Evolutionary conservation across 1,284 basidiomycete genomes (phyloP), one percentile per base, ranked within the genome.

Genomic region (Ustilago vetiveriae): DNA sequence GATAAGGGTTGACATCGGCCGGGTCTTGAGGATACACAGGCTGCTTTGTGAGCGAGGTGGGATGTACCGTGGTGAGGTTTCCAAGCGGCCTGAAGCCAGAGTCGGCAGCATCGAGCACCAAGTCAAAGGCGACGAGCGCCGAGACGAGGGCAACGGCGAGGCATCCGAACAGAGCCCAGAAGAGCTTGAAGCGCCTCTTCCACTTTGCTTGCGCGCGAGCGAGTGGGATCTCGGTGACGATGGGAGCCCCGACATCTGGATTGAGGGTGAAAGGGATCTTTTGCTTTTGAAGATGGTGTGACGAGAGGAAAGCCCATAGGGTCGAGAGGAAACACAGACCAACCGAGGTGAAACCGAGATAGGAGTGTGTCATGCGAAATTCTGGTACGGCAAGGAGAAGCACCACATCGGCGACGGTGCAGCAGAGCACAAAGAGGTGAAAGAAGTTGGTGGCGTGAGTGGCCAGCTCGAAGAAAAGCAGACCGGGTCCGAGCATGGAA

Each of bases 381-480:
- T 60, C 57, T 21, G 55, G 53, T 3, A 72, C 57, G 22, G 65
- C 70, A 13, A 47, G 19, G 16, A 72, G 52, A 3, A 72, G 49
- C 26, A 65, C 50, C 13, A 46, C 52, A n/a, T 63, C 58, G 24
- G 38, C 46, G 19, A 65, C 17, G 23, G 56, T 57, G 44, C 47
- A 59, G 39, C 52, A 48, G 19, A 72, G 54, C 21, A 64, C 59
- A 29, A 62, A 55, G 29, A 60, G 56, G 24, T 75, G 71, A 36
- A 74, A 60, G 9, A 67, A 46, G 41, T 60, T 57, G 37, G 74
- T 75, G 13, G 65, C 53, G 17, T 59, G 59, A 4, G 66, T 65
- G 9, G 65, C 67, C 11, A 75, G 60, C 55, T 75, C 74, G 39
- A 75, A 74, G 56, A 74, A 70, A 46, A 73, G 49, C 17, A 76